These are phyloP conservation scores for Trapa incisa DNA, from an alignment of 345 rosid species.

Conservation along the genomic window DNA sequence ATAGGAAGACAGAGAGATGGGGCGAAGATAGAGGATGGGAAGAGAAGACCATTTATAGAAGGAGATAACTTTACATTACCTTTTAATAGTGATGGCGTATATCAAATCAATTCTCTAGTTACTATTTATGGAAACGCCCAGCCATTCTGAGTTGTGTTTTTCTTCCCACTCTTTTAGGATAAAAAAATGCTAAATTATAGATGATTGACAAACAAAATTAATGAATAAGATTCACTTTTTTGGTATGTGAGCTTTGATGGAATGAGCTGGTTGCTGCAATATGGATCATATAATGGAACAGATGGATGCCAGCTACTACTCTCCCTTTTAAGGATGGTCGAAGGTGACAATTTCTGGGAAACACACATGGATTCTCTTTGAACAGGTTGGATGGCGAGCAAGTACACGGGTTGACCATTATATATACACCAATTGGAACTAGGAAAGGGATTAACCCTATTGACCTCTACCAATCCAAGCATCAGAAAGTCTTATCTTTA, in stretches of 20 bases:
- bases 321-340: neutral
- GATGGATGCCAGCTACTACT: neutral
- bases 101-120: neutral
- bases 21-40: slow-evolving; percentile 3
- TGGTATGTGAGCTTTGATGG: neutral
- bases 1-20: slow-evolving; percentile 7
- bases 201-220: no score
- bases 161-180: neutral
- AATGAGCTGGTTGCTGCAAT: neutral
- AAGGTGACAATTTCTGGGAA: slow-evolving; percentile 2
- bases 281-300: neutral
- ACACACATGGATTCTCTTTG: neutral
- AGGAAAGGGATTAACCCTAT: no score
- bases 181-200: no score
- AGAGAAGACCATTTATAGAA: neutral
- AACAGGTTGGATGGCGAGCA: no score
- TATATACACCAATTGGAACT: no score
- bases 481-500: no score
- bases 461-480: no score
- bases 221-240: neutral
- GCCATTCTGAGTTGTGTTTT: neutral
- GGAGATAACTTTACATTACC: neutral
- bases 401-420: no score
- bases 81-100: neutral
- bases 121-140: no score